These are phyloP conservation scores for Cordyceps militaris DNA, from an alignment of 2,329 filamentous ascomycete species.

Conservation along the genomic window DNA sequence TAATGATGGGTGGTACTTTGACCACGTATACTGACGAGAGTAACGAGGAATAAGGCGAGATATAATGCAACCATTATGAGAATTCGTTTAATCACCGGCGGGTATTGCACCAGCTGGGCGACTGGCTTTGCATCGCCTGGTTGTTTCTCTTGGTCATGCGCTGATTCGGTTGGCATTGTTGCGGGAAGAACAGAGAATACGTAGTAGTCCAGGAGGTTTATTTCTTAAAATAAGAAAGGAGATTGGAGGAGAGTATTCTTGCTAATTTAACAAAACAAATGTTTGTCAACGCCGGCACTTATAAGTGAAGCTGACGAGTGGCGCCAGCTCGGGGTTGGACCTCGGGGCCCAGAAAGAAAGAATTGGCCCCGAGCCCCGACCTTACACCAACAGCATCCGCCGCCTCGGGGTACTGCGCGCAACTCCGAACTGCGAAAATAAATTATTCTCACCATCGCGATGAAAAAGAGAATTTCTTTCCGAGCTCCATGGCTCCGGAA, in stretches of 20 bases:
- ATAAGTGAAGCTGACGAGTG: not conserved
- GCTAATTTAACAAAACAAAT: not conserved
- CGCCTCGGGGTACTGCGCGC: not conserved
- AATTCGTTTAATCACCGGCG: not conserved
- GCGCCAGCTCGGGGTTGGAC: slow-evolving; percentile 6
- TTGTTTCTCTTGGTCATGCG: slow-evolving; percentile 1
- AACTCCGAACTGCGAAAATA: not conserved
- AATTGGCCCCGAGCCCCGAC: slow-evolving; percentile 11
- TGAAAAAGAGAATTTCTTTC: too few relatives aligned
- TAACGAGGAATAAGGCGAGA: slow-evolving; percentile 39
- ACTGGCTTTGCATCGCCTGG: not conserved
- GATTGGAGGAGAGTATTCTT: not conserved
- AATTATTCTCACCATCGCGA: not conserved
- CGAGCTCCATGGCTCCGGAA: too few relatives aligned
- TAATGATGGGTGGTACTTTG: not conserved
- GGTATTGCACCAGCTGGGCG: not conserved
- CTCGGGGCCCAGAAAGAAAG: not conserved
- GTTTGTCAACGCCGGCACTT: not conserved
- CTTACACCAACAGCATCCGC: not conserved
- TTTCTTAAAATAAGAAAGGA: too few relatives aligned
- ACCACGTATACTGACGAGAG: slow-evolving; percentile 22
- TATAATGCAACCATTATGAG: slow-evolving; percentile 1
- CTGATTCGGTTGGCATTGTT: not conserved
- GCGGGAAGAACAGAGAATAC: not conserved
- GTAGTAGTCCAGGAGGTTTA: too few relatives aligned